Evolutionary conservation across 78 protist species (phyloP), one percentile per base, ranked within the genome.

Genomic region (Pigoraptor vietnamica): DNA sequence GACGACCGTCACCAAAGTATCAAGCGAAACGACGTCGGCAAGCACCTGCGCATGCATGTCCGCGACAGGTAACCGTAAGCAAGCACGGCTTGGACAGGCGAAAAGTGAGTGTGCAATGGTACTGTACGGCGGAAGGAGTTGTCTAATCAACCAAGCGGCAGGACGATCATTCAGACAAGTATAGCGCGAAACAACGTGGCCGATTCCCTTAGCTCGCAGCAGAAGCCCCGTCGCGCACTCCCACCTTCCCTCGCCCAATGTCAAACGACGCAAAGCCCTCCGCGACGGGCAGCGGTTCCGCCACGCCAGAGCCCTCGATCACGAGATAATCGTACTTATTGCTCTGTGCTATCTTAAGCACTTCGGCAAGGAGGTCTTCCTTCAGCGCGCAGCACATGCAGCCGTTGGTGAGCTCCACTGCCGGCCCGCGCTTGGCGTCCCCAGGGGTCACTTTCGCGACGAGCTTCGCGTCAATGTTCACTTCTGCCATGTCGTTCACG

Each of bases 311-410:
- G 37, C 91, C 35, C 39, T 90, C 93, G 38, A 92, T 87, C 37
- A 92, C 33, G 33, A 93, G 0, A 91, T 84, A 89, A 83, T 96
- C 97, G 81, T 81, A 92, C 39, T 81, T 1, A 14, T 29, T 32
- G 2, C 0, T 0, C 34, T 9, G 0, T 32, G 93, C 96, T 48
- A 94, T 82, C 36, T 84, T 83, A 1, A 81, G 32, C 36, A 98
- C 87, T 39, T 95, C 96, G 24, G 86, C 38, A 33, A 97, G 95
- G 38, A 98, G 95, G 83, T 98, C 99, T 39, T 95, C 97, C 25
- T 97, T 92, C 89, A 97, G 89, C 1, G 97, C 96, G 93, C 98
- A 97, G 91, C 99, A 98, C n/a, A 97, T 96, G 95, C 99, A 98
- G 37, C 99, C 99, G 93, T 98, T 97, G 84, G 87, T 87, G 92